Base-by-base conservation (phyloP, 106 monocot genomes). In the Posidonia australis region DNA sequence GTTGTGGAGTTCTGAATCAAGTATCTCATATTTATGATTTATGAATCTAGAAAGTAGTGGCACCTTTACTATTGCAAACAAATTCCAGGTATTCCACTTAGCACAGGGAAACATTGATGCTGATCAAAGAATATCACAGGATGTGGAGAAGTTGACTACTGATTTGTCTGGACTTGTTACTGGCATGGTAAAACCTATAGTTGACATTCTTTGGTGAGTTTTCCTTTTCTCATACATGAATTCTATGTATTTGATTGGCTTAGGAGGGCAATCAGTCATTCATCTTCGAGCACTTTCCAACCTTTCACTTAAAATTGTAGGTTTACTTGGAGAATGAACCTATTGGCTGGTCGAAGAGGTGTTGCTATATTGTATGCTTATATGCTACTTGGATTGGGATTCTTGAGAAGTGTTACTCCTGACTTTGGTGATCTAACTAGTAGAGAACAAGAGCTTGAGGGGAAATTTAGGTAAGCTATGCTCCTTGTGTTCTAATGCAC, bases 291-390 rank as follows among this genome's bases (percentile, higher is more conserved):
- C n/a, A n/a, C n/a, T n/a, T n/a, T n/a, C n/a, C n/a, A n/a, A n/a
- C n/a, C n/a, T 23, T 23, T 23, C 47, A 5, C 12, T 52, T 26
- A 11, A 51, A 12, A 62, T 10, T 65, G 36, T 44, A 96, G 94
- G 94, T 96, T 96, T 59, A 90, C 94, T 70, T 96, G 94, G 94
- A 84, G 94, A 80, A 96, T 96, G 90, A 84, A 90, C 58, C 66
- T 82, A 20, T 80, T 96, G 64, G 80, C 90, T 67, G 96, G 96
- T 26, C 62, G 63, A 73, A 90, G 96, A 83, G 96, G 96, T 66
- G 87, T 90, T 73, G 80, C 74, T 54, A 90, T 98, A 75, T 70
- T 98, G 45, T 98, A 98, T 71, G 72, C 85, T 51, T 98, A 98
- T 67, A 98, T 98, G 84, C 65, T 98, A 43, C 52, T 98, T 22